Evolutionary conservation across 2,329 filamentous ascomycete species (phyloP).

Genomic region (Pyricularia grisea): DNA sequence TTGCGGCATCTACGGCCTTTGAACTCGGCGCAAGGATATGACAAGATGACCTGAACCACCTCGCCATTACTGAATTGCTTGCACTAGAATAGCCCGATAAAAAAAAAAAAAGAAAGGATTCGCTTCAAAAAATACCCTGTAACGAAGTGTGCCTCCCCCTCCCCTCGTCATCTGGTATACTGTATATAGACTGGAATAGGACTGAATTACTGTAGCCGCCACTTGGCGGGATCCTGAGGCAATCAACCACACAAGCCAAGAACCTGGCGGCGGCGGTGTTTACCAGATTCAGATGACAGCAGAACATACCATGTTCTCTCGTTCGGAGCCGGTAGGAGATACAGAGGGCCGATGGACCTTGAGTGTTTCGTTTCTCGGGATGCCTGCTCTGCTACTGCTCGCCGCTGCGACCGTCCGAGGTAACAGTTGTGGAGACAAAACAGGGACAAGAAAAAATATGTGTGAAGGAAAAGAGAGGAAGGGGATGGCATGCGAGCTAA

Average conservation of each 20-base stretch:
- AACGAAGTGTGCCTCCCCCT: not conserved
- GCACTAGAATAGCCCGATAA: too few relatives aligned
- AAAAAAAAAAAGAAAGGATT: too few relatives aligned
- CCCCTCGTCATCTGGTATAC: not conserved
- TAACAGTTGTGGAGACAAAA: not conserved
- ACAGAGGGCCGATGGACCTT: not conserved
- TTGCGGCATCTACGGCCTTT: too few relatives aligned
- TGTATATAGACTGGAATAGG: not conserved
- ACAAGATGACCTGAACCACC: too few relatives aligned
- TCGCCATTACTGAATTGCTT: too few relatives aligned
- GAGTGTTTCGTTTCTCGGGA: constrained; percentile 4
- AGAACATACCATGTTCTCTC: not conserved
- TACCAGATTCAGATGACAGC: constrained; percentile 1
- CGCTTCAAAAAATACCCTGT: too few relatives aligned
- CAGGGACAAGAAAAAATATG: not conserved
- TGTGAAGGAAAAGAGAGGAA: not conserved
- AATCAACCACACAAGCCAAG: not conserved
- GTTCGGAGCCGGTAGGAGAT: not conserved
- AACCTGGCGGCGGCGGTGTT: not conserved
- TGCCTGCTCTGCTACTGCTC: not conserved
- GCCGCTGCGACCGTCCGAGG: not conserved
- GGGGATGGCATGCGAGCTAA: not conserved
- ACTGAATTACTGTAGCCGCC: not conserved
- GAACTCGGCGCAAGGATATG: too few relatives aligned
- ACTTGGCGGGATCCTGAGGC: too few relatives aligned